phyloP scores from a whole-genome alignment of 257 asterid species.

The Salvia rosmarinus region DNA sequence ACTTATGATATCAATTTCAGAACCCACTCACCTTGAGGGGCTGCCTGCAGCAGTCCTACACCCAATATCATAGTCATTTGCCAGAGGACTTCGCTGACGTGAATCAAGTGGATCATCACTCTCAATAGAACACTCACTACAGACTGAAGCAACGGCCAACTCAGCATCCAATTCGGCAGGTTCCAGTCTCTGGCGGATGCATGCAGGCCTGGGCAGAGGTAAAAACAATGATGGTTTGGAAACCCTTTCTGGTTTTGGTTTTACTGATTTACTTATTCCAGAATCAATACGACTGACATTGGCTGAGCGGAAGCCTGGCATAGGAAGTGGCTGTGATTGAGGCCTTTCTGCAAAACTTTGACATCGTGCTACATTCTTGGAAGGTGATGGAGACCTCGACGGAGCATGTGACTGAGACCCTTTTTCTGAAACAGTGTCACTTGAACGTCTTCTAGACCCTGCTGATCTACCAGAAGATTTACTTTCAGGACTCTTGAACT shows the following conservation, averaged over 20 bases:
- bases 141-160: slow-evolving; percentile 66
- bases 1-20: slow-evolving; percentile 30
- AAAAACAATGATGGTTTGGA: slow-evolving; percentile 66
- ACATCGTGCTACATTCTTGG: slow-evolving; percentile 80
- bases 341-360: slow-evolving; percentile 92
- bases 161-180: slow-evolving; percentile 75
- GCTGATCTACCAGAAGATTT: slow-evolving; percentile 74
- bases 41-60: slow-evolving; percentile 76
- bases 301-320: slow-evolving; percentile 64
- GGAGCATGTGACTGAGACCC: slow-evolving; percentile 74
- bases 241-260: slow-evolving; percentile 58
- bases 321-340: slow-evolving; percentile 87
- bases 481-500: slow-evolving; percentile 74
- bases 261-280: slow-evolving; percentile 59
- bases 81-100: slow-evolving; percentile 73
- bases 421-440: slow-evolving; percentile 74
- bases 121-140: slow-evolving; percentile 84
- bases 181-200: slow-evolving; percentile 73
- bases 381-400: slow-evolving; percentile 85
- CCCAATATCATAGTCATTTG: slow-evolving; percentile 74
- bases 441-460: slow-evolving; percentile 70
- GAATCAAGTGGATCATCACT: slow-evolving; percentile 83
- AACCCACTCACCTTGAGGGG: slow-evolving; percentile 73
- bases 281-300: slow-evolving; percentile 62
- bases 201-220: slow-evolving; percentile 83